Conservation (phyloP, 306 rosid species). For the Vicia faba region DNA sequence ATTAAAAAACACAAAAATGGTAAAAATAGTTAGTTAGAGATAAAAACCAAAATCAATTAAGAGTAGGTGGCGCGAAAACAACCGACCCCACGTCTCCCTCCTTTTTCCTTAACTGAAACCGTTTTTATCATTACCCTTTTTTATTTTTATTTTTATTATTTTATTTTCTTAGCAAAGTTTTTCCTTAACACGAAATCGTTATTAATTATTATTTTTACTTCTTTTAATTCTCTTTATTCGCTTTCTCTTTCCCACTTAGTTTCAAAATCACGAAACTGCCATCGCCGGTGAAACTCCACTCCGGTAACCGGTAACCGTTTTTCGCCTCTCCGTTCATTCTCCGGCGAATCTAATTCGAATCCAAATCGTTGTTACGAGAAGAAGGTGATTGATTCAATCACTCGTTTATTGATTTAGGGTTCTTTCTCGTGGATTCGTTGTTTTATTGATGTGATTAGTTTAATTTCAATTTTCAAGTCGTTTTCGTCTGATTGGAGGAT, state of each 20-base stretch:
- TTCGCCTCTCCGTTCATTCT: constrained; percentile 14
- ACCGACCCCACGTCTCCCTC: constrained; percentile 41
- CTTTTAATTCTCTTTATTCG: constrained; percentile 24
- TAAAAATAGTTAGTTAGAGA: constrained; percentile 21
- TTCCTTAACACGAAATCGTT: constrained; percentile 13
- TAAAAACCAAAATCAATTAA: constrained; percentile 1
- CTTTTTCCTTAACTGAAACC: constrained; percentile 53
- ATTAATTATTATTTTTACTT: background rate
- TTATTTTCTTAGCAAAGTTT: constrained; percentile 7
- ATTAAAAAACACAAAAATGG: background rate
- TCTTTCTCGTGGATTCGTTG: constrained; percentile 21
- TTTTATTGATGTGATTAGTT: background rate
- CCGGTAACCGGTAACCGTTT: constrained; percentile 44
- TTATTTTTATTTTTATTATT: background rate
- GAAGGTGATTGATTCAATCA: constrained; percentile 8
- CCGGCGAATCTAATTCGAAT: constrained; percentile 23
- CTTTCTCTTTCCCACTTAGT: constrained; percentile 25
- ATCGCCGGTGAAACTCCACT: constrained; percentile 38
- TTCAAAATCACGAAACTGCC: constrained; percentile 36
- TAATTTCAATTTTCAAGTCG: constrained; percentile 13
- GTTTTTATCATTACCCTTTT: constrained; percentile 43
- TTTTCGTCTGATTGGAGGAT: constrained; percentile 13
- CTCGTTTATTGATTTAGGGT: constrained; percentile 11
- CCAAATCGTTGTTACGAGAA: constrained; percentile 2
- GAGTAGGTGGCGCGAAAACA: constrained; percentile 79